Conservation (phyloP, 805 yeast species). For the Ogataea thermomethanolica region DNA sequence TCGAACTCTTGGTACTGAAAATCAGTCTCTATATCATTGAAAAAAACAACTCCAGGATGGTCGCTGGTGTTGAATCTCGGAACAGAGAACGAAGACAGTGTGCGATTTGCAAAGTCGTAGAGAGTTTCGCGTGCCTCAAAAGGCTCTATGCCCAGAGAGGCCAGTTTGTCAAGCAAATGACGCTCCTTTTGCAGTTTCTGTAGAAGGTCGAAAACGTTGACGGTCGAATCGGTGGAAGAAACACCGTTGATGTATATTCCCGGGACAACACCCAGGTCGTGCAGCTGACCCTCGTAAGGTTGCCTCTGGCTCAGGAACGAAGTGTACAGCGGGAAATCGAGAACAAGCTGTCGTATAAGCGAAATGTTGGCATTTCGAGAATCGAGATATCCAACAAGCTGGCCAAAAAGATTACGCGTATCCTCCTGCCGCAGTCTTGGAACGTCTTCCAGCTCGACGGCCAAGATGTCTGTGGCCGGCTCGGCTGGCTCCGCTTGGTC, state of each 20-base stretch:
- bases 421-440: conserved; percentile 31
- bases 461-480: conserved; percentile 14
- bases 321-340: conserved; percentile 56
- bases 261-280: conserved; percentile 20
- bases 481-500: conserved; percentile 1
- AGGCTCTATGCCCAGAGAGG: conserved; percentile 34
- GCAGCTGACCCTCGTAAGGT: conserved; percentile 4
- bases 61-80: background rate
- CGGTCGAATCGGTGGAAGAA: conserved; percentile 43
- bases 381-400: conserved; percentile 40
- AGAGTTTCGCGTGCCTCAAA: conserved; percentile 36
- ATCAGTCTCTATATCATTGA: conserved; percentile 76
- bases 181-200: conserved; percentile 38
- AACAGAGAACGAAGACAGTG: no score
- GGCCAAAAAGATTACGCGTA: conserved; percentile 37
- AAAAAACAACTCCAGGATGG: conserved; percentile 48
- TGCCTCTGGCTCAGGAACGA: conserved; percentile 30
- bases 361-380: conserved; percentile 33
- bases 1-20: conserved; percentile 46
- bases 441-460: conserved; percentile 30
- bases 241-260: conserved; percentile 74
- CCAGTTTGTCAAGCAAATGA: conserved; percentile 15
- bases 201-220: conserved; percentile 42
- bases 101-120: conserved; percentile 34
- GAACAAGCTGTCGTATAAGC: conserved; percentile 37